These are phyloP conservation scores for Cystobasidium slooffiae DNA, from an alignment of 1,284 basidiomycete genomes.

Conservation along the genomic window DNA sequence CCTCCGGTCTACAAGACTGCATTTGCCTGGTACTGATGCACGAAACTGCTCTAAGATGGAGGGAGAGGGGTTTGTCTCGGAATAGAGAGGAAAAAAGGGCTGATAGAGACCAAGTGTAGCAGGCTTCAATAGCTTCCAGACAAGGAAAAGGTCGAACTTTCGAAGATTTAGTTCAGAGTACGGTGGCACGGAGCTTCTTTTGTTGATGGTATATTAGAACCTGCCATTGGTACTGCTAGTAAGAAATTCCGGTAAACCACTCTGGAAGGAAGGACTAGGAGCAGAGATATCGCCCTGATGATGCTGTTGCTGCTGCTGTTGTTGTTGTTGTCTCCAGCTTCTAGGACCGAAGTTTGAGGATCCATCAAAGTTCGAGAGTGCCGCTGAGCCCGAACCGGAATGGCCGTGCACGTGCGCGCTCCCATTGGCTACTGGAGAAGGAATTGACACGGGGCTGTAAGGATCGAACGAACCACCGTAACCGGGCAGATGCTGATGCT, in stretches of 20 bases:
- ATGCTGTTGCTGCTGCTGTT: no score
- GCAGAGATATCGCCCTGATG: constrained; percentile 1
- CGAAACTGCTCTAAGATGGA: no score
- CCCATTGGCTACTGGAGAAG: constrained; percentile 13
- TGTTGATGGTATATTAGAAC: not conserved
- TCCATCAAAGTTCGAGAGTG: not conserved
- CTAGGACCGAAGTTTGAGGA: constrained; percentile 11
- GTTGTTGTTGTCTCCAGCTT: constrained; percentile 4
- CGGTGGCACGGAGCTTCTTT: not conserved
- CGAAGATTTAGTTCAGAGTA: not conserved
- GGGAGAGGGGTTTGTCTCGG: no score
- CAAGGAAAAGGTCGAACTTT: not conserved
- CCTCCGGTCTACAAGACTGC: no score
- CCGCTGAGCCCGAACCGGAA: not conserved
- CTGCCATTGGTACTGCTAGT: not conserved
- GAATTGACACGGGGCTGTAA: constrained; percentile 24
- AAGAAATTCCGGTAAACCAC: constrained; percentile 7
- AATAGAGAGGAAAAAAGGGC: no score
- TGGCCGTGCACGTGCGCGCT: not conserved
- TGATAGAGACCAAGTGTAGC: no score
- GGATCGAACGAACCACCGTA: constrained; percentile 8
- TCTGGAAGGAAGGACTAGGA: constrained; percentile 9
- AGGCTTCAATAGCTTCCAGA: no score
- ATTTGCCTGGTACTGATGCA: no score
- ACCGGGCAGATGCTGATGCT: not conserved